Evolutionary conservation across 1,284 basidiomycete genomes (phyloP).

Genomic region (Quambalaria eucalypti): DNA sequence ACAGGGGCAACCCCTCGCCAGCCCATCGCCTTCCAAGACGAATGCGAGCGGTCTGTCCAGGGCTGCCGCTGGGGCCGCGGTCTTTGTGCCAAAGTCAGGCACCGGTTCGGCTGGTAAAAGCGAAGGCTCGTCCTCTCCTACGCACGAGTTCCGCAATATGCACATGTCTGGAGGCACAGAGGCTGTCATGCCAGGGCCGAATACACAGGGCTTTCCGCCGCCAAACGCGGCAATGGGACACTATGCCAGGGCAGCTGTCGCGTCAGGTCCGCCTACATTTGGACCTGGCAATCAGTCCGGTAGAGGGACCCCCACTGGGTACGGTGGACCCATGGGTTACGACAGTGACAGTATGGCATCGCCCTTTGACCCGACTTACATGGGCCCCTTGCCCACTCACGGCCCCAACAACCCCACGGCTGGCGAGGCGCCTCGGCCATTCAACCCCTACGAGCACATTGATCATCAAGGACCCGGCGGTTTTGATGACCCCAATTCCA

Average conservation of each 20-base stretch:
- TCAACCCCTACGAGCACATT: conserved; percentile 36
- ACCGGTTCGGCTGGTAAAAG: conserved; percentile 16
- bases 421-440: conserved; percentile 14
- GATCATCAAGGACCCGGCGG: conserved; percentile 24
- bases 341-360: conserved; percentile 5
- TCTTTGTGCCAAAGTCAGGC: conserved; percentile 32
- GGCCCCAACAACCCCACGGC: background rate
- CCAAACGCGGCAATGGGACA: too few species aligned
- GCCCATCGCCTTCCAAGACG: conserved; percentile 1
- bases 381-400: conserved; percentile 6
- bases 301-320: conserved; percentile 12
- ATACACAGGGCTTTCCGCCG: too few species aligned
- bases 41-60: conserved; percentile 18
- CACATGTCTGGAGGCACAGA: conserved; percentile 1
- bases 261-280: conserved; percentile 9
- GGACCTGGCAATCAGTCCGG: conserved; percentile 14
- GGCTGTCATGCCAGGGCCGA: conserved; percentile 9
- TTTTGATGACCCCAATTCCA: conserved; percentile 1
- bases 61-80: conserved; percentile 30
- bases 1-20: conserved; percentile 4
- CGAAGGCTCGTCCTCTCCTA: conserved; percentile 8
- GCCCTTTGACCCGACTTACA: conserved; percentile 16
- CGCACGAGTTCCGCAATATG: background rate
- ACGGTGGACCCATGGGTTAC: conserved; percentile 3
- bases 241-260: conserved; percentile 2